These are phyloP conservation scores for Termitomyces sp. DNA, from an alignment of 768 basidiomycete genomes.

Conservation along the genomic window DNA sequence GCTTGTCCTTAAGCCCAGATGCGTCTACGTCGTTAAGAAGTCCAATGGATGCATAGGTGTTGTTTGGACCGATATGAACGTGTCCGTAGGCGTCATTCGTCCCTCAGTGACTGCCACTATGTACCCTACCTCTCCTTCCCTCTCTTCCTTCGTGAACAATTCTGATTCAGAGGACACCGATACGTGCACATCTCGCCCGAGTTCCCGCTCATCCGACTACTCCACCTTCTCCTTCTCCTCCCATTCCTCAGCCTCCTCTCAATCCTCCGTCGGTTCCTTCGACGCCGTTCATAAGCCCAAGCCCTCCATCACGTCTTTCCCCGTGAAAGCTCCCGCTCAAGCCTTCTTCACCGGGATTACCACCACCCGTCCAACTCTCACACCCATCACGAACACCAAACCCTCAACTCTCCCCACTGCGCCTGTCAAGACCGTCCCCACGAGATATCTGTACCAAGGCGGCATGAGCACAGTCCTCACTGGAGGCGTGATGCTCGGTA, in stretches of 20 bases:
- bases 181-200: constrained; percentile 34
- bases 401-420: constrained; percentile 13
- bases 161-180: constrained; percentile 19
- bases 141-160: constrained; percentile 10
- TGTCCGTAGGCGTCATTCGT: background rate
- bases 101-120: background rate
- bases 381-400: constrained; percentile 3
- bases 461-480: constrained; percentile 43
- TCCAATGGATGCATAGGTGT: constrained; percentile 23
- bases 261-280: constrained; percentile 23
- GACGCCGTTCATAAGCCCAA: constrained; percentile 7
- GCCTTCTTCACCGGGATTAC: background rate
- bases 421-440: constrained; percentile 20
- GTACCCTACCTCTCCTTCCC: constrained; percentile 8
- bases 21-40: constrained; percentile 28
- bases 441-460: constrained; percentile 41
- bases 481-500: constrained; percentile 45
- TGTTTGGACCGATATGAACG: constrained; percentile 25
- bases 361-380: background rate
- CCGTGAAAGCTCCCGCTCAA: background rate
- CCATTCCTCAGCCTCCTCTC: constrained; percentile 31
- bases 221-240: constrained; percentile 30
- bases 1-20: constrained; percentile 29
- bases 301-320: constrained; percentile 11
- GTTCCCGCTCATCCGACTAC: constrained; percentile 37